Evolutionary conservation across 345 rosid genomes (phyloP), one percentile per base, ranked within the genome.

Genomic region (Kandelia obovata): DNA sequence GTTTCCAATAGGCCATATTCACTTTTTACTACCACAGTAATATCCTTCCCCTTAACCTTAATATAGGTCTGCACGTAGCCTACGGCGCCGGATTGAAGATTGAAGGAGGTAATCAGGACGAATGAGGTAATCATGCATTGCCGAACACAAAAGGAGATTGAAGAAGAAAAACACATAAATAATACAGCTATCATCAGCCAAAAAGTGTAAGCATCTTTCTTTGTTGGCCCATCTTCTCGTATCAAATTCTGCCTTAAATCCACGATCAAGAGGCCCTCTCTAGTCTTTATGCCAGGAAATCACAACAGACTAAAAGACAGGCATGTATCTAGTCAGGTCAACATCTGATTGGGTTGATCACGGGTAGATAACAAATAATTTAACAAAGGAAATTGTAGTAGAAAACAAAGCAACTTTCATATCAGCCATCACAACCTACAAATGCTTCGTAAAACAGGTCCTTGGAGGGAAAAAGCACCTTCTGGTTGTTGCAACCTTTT

Each of bases 261-360:
- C 28, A 59, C 3, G 8, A 43, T 23, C 53, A 61, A 2, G 28
- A 57, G 43, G 65, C 31, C 55, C 66, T 65, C 9, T 2, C 19
- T 5, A 15, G 49, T 43, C 17, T 43, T 9, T 43, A 43, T 23
- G 21, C 46, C 21, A 35, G 56, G 68, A 79, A 74, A 65, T 58
- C 73, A 69, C 71, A 69, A 35, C 8, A 62, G 47, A 66, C 52
- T 58, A 53, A 1, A 8, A 6, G 79, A 75, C 69, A 67, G 5
- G 57, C 17, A 32, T 11, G 27, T 17, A 26, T 66, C 75, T 30
- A 76, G 68, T 79, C 75, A 79, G 61, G 56, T 62, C 73, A 49
- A 58, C 15, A 30, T 62, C 43, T 34, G 27, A 5, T 51, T 51
- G 53, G 39, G 71, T 27, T 28, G 71, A 71, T 56, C 55, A 27